Evolutionary conservation across 2,329 filamentous ascomycete genomes (phyloP).

Genomic region (Aspergillus sojae): DNA sequence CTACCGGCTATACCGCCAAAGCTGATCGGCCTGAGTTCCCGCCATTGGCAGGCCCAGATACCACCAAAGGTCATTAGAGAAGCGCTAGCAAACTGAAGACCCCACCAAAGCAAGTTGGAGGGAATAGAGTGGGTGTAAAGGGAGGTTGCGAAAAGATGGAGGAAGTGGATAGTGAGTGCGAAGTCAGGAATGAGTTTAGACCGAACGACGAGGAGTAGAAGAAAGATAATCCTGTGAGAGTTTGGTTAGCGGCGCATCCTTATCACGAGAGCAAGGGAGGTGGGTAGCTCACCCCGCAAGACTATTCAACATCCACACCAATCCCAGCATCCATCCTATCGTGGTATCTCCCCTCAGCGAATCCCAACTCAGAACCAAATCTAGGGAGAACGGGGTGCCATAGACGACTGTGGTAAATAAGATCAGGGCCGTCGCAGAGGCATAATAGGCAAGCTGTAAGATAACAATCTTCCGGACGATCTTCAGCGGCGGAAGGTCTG

Average conservation of each 20-base stretch:
- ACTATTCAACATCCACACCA: constrained; percentile 69
- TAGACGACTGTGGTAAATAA: constrained; percentile 69
- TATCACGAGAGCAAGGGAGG: constrained; percentile 1
- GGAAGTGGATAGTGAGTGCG: constrained; percentile 80
- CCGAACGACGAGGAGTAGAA: constrained; percentile 80
- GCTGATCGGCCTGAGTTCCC: constrained; percentile 84
- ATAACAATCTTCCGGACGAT: constrained; percentile 68
- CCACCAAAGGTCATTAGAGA: constrained; percentile 70
- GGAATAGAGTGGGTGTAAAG: constrained; percentile 79
- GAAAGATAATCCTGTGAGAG: constrained; percentile 71
- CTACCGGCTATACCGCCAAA: constrained; percentile 64
- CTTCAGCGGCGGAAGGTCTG: constrained; percentile 67
- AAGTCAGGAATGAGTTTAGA: constrained; percentile 96
- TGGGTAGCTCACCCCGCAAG: constrained; percentile 59
- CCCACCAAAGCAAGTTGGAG: constrained; percentile 84
- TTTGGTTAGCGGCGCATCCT: background rate
- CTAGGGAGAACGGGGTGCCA: constrained; percentile 60
- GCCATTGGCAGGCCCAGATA: constrained; percentile 88
- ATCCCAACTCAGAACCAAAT: constrained; percentile 66
- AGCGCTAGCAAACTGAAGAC: constrained; percentile 62
- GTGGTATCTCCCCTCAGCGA: constrained; percentile 68
- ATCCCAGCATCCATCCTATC: constrained; percentile 68
- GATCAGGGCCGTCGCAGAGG: constrained; percentile 62
- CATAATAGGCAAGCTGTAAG: constrained; percentile 68
- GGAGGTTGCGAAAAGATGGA: constrained; percentile 77